Base-by-base conservation (phyloP, 176 grass and related monocot genomes). In the Juncus effusus region DNA sequence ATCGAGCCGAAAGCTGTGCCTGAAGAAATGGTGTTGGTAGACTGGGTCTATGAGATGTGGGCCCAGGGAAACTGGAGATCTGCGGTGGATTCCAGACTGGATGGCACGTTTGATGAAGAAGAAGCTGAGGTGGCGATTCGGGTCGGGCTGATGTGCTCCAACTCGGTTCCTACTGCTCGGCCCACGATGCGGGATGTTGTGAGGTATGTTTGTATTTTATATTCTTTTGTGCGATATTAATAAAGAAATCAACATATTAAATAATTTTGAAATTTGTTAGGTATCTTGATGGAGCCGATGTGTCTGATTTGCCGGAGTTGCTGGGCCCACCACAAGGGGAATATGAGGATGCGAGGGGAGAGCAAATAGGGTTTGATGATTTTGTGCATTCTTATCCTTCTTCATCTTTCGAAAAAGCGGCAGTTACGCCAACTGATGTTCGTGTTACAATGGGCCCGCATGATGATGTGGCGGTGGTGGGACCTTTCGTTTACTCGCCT, bases 351-450 rank as follows among this genome's bases (percentile, higher is more conserved):
- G 77, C 67, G 42, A 68, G 38, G 51, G 65, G 80, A 5, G 80
- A 80, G 10, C 72, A 84, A 56, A 65, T 67, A 0, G 77, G 90
- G 4, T 90, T 84, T 70, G 81, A 90, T 13, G 86, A 90, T 79
- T 95, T 95, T 65, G 13, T 84, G 78, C 90, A 87, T 67, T 95
- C 81, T 50, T 90, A 82, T 83, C 83, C 86, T 1, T 81, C 90
- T 10, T 87, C 78, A n/a, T 95, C 90, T 36, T 84, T 84, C 59
- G 86, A 84, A 62, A 83, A 67, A 41, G 74, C 59, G 6, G 64
- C 72, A 0, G 44, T 47, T 9, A 9, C 9, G 44, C 44, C 44
- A 47, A 47, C 6, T 9, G 7, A 54, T 36, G 15, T 73, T 13
- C 5, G 70, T 14, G 28, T 59, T 15, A 0, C 76, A 56, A 39